Base-by-base conservation (phyloP, 1,139 yeast genomes). In the Magnusiomyces sp. region DNA sequence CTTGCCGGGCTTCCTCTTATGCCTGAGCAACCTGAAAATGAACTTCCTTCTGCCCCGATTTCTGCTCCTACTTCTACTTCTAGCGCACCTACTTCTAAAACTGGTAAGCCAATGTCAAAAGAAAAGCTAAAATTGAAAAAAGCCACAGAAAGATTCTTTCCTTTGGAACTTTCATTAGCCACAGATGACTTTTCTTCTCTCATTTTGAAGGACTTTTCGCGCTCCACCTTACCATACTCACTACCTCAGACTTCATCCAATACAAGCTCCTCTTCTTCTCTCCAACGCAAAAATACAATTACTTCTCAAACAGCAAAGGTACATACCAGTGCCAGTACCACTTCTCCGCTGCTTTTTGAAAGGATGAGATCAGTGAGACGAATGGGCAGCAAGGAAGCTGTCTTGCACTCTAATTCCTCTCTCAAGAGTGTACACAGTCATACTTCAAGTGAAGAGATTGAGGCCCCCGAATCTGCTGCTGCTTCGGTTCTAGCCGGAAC, bases 221-320 rank as follows among this genome's bases (percentile, higher is more conserved):
- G 32, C 23, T n/a, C 46, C 10, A 34, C 40, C 32, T 34, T 34
- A 33, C 20, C 29, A 13, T 34, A n/a, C 17, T 16, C 46, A 3
- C 40, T 16, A 14, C 34, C 43, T 14, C 32, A 34, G 14, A 32
- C 29, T 7, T 23, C 19, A 16, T 13, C 14, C 27, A 32, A 14
- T 33, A 57, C 20, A 20, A 20, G 17, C 16, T 27, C 46, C 16
- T 20, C 44, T 34, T 17, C 36, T 11, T 16, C 20, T 19, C 42
- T 53, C 14, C 42, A 43, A 9, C 47, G 54, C 10, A 51, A 46
- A 34, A 52, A 53, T 41, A 53, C 55, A 3, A 53, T 53, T n/a
- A 43, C 54, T 4, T 44, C 53, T 10, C 50, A 50, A 6, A 52
- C 34, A n/a, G 40, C 40, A 5, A 46, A 23, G 19, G 14, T 52